Conservation (phyloP, 2,329 filamentous ascomycete species). For the Rhinocladiella mackenziei region DNA sequence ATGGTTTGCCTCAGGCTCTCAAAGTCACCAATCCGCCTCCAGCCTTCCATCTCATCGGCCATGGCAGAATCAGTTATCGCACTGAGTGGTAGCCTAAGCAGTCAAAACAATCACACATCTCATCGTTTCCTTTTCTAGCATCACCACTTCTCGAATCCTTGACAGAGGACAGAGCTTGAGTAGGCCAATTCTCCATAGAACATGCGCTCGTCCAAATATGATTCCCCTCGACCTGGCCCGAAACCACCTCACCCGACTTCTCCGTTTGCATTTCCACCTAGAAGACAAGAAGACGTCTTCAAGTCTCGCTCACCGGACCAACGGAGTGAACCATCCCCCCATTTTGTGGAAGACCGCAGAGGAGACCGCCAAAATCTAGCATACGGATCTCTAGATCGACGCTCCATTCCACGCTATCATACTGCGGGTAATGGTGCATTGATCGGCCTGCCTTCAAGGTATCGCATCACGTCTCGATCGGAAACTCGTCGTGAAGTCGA, state of each 20-base stretch:
- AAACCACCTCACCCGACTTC: neutral
- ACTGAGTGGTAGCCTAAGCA: too few relatives aligned
- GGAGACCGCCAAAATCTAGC: constrained; percentile 72
- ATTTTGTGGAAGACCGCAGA: constrained; percentile 54
- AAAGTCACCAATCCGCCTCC: too few relatives aligned
- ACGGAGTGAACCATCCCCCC: constrained; percentile 1
- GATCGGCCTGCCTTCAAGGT: constrained; percentile 58
- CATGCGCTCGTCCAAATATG: neutral
- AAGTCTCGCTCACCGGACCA: neutral
- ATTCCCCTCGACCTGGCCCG: neutral
- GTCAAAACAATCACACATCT: too few relatives aligned
- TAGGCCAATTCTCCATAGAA: neutral
- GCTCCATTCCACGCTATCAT: constrained; percentile 66
- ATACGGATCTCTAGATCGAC: constrained; percentile 71
- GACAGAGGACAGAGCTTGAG: neutral
- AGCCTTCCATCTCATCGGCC: too few relatives aligned
- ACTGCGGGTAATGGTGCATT: constrained; percentile 64
- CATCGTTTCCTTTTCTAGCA: constrained; percentile 4
- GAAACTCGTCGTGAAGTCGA: constrained; percentile 48
- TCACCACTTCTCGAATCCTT: constrained; percentile 1
- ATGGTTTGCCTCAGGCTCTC: too few relatives aligned
- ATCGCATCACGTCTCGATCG: constrained; percentile 64
- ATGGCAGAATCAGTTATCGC: too few relatives aligned
- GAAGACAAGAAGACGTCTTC: neutral
- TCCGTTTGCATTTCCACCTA: neutral